phyloP scores from a whole-genome alignment of 768 basidiomycete species.

The Galerina marginata region DNA sequence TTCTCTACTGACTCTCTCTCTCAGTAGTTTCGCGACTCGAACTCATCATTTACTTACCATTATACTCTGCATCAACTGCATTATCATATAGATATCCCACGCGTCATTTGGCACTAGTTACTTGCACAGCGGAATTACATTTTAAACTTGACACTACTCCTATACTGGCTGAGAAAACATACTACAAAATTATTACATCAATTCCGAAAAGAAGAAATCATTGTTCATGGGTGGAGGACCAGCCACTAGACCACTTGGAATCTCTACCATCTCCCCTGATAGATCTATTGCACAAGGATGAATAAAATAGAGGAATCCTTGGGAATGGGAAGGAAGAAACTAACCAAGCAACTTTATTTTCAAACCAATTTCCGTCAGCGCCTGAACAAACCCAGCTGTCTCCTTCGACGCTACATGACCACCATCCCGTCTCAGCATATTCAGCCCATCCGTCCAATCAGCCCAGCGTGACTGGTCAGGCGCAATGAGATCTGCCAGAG shows the following conservation, averaged over 20 bases:
- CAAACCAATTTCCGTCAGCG: slow-evolving; percentile 88
- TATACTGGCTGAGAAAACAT: not conserved
- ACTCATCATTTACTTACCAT: slow-evolving; percentile 24
- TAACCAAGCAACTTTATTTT: slow-evolving; percentile 88
- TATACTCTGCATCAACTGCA: slow-evolving; percentile 66
- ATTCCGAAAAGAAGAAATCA: slow-evolving; percentile 88
- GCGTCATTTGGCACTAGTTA: slow-evolving; percentile 32
- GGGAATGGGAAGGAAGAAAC: slow-evolving; percentile 26
- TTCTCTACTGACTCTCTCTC: slow-evolving; percentile 4
- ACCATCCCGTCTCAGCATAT: slow-evolving; percentile 82
- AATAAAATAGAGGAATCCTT: not conserved
- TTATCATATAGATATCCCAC: slow-evolving; percentile 41
- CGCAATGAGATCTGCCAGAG: slow-evolving; percentile 80
- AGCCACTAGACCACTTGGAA: slow-evolving; percentile 79
- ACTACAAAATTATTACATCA: slow-evolving; percentile 33
- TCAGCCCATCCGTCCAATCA: slow-evolving; percentile 94
- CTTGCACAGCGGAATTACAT: slow-evolving; percentile 30
- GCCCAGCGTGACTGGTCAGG: slow-evolving; percentile 82
- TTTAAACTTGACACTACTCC: slow-evolving; percentile 7
- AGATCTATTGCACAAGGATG: slow-evolving; percentile 57
- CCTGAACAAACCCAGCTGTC: slow-evolving; percentile 85
- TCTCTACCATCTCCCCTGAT: slow-evolving; percentile 87
- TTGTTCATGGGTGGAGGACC: slow-evolving; percentile 80
- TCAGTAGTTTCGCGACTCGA: slow-evolving; percentile 3
- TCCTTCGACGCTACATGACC: slow-evolving; percentile 85